These are phyloP conservation scores for Achaetomium macrosporum DNA, from an alignment of 2,329 filamentous ascomycete species.

Conservation along the genomic window DNA sequence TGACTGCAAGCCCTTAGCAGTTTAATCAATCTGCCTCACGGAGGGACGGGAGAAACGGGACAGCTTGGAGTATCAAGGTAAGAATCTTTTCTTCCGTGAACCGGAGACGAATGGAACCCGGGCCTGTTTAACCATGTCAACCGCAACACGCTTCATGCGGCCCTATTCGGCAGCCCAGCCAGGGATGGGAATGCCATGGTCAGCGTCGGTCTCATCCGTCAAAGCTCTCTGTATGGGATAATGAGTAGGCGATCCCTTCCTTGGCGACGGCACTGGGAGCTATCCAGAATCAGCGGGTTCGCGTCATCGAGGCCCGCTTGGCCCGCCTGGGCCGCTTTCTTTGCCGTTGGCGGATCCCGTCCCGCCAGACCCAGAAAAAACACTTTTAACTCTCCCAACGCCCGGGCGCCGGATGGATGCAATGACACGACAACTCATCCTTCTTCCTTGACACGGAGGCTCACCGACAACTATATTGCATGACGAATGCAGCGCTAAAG, in stretches of 20 bases:
- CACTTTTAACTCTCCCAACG: neutral
- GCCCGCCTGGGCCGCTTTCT: neutral
- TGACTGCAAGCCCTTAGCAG: no score
- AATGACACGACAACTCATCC: constrained; percentile 19
- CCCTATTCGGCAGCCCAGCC: constrained; percentile 15
- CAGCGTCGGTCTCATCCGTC: constrained; percentile 6
- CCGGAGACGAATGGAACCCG: constrained; percentile 6
- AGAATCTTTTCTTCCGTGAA: constrained; percentile 6
- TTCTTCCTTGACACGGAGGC: constrained; percentile 1
- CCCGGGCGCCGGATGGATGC: constrained; percentile 10
- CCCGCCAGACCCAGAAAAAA: constrained; percentile 3
- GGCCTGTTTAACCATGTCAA: neutral
- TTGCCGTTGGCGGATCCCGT: constrained; percentile 5
- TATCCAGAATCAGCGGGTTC: constrained; percentile 5
- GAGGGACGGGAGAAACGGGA: constrained; percentile 1
- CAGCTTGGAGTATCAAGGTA: neutral
- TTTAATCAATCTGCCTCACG: constrained; percentile 1
- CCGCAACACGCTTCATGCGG: constrained; percentile 7
- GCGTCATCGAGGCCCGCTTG: constrained; percentile 14
- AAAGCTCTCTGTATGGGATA: neutral
- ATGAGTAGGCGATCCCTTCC: constrained; percentile 5
- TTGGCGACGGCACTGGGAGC: constrained; percentile 3
- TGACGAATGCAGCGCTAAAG: constrained; percentile 16
- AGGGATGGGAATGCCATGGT: constrained; percentile 6
- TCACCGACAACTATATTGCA: constrained; percentile 21